Evolutionary conservation across 805 yeast genomes (phyloP).

Genomic region (Priceomyces haplophilus): DNA sequence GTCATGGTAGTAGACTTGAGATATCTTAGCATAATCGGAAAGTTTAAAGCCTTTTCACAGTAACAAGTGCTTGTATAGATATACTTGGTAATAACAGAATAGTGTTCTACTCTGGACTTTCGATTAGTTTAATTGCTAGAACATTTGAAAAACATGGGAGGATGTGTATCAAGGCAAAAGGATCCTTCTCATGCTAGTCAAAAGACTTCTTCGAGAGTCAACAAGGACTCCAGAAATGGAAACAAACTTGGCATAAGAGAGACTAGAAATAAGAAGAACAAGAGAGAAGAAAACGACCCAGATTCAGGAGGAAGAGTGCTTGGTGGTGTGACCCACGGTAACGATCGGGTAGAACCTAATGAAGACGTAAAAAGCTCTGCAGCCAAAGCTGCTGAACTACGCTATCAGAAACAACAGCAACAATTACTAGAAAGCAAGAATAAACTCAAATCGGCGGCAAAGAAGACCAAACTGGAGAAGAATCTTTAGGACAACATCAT

Average conservation of each 20-base stretch:
- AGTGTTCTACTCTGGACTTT: too few species aligned
- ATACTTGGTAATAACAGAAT: too few species aligned
- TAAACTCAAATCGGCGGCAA: constrained; percentile 29
- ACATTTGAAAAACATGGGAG: constrained; percentile 1
- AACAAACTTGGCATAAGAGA: not conserved
- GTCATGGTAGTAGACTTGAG: not conserved
- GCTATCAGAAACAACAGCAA: constrained; percentile 29
- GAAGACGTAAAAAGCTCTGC: constrained; percentile 27
- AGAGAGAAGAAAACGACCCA: not conserved
- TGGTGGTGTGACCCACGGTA: not conserved
- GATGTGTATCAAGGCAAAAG: constrained; percentile 4
- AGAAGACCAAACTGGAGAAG: constrained; percentile 31
- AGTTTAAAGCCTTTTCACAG: too few species aligned
- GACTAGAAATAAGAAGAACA: not conserved
- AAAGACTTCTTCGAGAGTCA: not conserved
- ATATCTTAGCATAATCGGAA: too few species aligned
- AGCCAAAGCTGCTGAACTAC: constrained; percentile 39
- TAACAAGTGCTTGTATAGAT: too few species aligned
- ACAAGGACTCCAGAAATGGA: constrained; percentile 5
- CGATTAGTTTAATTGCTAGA: too few species aligned
- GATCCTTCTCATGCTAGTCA: not conserved
- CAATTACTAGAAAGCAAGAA: constrained; percentile 25
- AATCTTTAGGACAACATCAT: constrained; percentile 17
- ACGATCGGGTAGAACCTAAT: not conserved
- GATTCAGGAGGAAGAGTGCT: constrained; percentile 1